Evolutionary conservation across 2,329 filamentous ascomycete genomes (phyloP).

Genomic region (Magnaporthales sp.): DNA sequence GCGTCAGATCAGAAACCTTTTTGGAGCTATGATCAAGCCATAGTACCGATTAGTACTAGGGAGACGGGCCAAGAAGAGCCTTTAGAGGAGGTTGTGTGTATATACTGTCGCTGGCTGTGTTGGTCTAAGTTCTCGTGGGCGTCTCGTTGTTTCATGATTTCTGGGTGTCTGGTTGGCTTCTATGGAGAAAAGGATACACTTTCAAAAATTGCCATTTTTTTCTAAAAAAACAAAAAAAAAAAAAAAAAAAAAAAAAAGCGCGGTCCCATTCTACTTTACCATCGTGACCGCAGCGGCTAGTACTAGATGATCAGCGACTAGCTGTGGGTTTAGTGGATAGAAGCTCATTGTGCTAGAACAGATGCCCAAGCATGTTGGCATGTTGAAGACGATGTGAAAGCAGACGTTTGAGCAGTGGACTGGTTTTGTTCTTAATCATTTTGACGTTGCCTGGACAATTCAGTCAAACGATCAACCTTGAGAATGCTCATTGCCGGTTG

Average conservation of each 20-base stretch:
- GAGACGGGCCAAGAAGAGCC: neutral
- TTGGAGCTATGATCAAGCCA: neutral
- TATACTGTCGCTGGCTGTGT: neutral
- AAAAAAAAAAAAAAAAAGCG: no score
- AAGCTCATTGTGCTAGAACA: neutral
- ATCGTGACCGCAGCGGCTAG: neutral
- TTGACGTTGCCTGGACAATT: neutral
- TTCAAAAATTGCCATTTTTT: neutral
- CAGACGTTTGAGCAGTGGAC: neutral
- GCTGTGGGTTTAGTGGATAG: neutral
- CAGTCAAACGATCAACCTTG: neutral
- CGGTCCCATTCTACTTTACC: neutral
- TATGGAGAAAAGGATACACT: slow-evolving; percentile 1
- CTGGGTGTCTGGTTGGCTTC: neutral
- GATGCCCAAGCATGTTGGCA: neutral
- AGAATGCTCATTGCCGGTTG: neutral
- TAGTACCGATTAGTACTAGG: neutral
- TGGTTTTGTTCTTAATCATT: neutral
- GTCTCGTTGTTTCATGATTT: neutral
- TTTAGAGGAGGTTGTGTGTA: neutral
- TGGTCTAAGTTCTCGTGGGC: neutral
- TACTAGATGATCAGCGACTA: neutral
- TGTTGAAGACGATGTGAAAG: neutral
- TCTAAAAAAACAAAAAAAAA: no score
- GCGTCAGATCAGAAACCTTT: neutral